These are phyloP conservation scores for Fusarium torreyae DNA, from an alignment of 2,329 filamentous ascomycete species.

Conservation along the genomic window DNA sequence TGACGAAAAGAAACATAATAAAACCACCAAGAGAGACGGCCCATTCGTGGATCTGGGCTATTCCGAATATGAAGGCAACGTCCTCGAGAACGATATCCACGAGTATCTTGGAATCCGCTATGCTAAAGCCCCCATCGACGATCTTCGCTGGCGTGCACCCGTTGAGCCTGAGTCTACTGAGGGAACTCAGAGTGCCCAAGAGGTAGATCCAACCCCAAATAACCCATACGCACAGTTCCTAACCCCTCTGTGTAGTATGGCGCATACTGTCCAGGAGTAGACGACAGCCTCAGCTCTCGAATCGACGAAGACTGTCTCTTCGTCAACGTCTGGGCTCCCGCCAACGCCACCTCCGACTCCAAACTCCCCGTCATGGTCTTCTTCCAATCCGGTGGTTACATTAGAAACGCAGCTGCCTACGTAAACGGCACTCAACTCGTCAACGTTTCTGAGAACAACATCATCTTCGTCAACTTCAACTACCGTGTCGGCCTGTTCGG, in stretches of 20 bases:
- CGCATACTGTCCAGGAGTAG: constrained; percentile 60
- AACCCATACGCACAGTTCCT: neutral
- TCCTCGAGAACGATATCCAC: constrained; percentile 57
- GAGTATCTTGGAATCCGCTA: constrained; percentile 67
- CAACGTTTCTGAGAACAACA: constrained; percentile 58
- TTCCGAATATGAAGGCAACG: constrained; percentile 60
- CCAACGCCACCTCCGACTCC: constrained; percentile 44
- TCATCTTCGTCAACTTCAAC: constrained; percentile 74
- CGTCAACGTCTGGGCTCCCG: constrained; percentile 65
- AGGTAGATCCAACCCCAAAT: constrained; percentile 42
- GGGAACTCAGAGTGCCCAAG: constrained; percentile 55
- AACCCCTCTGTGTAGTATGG: constrained; percentile 56
- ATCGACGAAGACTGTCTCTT: constrained; percentile 63
- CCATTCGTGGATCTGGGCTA: constrained; percentile 60
- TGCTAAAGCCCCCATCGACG: constrained; percentile 65
- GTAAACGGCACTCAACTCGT: constrained; percentile 66
- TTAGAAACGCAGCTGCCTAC: constrained; percentile 64
- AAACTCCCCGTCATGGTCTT: constrained; percentile 59
- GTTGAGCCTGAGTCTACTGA: constrained; percentile 57
- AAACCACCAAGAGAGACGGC: constrained; percentile 1
- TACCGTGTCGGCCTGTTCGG: constrained; percentile 75
- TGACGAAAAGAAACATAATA: neutral
- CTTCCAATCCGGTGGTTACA: constrained; percentile 65
- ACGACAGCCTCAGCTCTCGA: constrained; percentile 45
- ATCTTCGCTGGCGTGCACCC: constrained; percentile 67